These are phyloP conservation scores for Kwoniella sp. DNA, from an alignment of 768 basidiomycete genomes.

Conservation along the genomic window DNA sequence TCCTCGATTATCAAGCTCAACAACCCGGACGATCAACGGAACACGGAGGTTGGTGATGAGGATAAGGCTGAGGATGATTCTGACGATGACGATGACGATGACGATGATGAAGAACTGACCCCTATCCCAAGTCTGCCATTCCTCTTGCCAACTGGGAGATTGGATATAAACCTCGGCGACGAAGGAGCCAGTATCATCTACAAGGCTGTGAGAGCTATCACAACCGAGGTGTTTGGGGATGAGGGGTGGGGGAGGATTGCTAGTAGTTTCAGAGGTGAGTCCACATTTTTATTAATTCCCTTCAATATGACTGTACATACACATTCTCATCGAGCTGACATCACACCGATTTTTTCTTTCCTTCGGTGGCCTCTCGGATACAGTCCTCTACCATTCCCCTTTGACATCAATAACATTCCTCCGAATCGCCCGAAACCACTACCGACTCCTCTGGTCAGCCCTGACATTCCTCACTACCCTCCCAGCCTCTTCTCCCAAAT, in stretches of 20 bases:
- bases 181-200: slow-evolving; percentile 59
- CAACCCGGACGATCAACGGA: no score
- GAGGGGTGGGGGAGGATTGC: slow-evolving; percentile 82
- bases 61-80: slow-evolving; percentile 23
- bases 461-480: slow-evolving; percentile 70
- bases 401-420: slow-evolving; percentile 81
- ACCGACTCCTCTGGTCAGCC: slow-evolving; percentile 76
- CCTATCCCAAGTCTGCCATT: slow-evolving; percentile 36
- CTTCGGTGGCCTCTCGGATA: neutral
- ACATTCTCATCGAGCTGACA: neutral
- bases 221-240: slow-evolving; percentile 76
- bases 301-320: neutral
- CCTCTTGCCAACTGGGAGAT: slow-evolving; percentile 23
- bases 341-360: no score
- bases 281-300: no score
- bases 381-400: slow-evolving; percentile 88
- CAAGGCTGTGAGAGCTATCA: slow-evolving; percentile 68
- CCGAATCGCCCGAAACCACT: slow-evolving; percentile 78
- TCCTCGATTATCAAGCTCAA: neutral
- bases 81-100: slow-evolving; percentile 27
- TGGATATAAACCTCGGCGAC: slow-evolving; percentile 37
- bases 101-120: slow-evolving; percentile 30
- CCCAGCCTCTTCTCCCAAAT: slow-evolving; percentile 32
- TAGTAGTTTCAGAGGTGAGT: slow-evolving; percentile 68
- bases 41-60: slow-evolving; percentile 15